These are phyloP conservation scores for Hypoxylon lenormandii DNA, from an alignment of 495 filamentous ascomycete species.

Conservation along the genomic window DNA sequence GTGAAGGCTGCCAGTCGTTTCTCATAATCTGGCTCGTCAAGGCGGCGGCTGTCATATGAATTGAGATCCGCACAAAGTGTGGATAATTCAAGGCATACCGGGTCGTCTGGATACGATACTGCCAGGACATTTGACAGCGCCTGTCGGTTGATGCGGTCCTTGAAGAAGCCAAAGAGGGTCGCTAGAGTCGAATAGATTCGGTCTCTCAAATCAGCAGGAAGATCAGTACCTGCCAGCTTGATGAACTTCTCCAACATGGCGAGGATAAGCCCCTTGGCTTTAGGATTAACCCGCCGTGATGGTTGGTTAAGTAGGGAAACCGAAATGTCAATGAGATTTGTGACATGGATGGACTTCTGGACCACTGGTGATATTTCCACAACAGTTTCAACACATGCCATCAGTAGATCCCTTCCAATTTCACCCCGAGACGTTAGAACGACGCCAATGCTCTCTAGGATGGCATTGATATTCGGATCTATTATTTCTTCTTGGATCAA, in stretches of 20 bases:
- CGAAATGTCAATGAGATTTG: constrained; percentile 77
- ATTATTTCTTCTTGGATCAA: constrained; percentile 73
- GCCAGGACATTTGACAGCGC: constrained; percentile 76
- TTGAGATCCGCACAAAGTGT: constrained; percentile 83
- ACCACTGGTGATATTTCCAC: constrained; percentile 80
- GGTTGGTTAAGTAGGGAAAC: constrained; percentile 87
- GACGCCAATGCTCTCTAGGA: constrained; percentile 73
- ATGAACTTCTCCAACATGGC: constrained; percentile 81
- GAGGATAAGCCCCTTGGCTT: constrained; percentile 83
- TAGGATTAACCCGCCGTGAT: constrained; percentile 79
- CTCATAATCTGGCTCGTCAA: constrained; percentile 89
- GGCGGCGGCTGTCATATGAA: constrained; percentile 71
- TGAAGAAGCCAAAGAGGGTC: constrained; percentile 86
- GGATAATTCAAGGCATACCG: constrained; percentile 71
- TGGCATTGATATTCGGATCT: constrained; percentile 73
- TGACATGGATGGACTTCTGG: constrained; percentile 73
- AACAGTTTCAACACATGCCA: constrained; percentile 79
- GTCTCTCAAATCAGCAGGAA: constrained; percentile 67
- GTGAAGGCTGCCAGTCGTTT: constrained; percentile 81
- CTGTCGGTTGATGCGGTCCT: constrained; percentile 77
- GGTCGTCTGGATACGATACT: constrained; percentile 73
- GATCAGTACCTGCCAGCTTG: constrained; percentile 67
- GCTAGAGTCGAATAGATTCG: constrained; percentile 72
- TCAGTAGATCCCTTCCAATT: constrained; percentile 75
- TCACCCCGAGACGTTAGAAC: constrained; percentile 70